Base-by-base conservation (phyloP, 192 early-diverging fungal genomes). In the Lobosporangium transversale region DNA sequence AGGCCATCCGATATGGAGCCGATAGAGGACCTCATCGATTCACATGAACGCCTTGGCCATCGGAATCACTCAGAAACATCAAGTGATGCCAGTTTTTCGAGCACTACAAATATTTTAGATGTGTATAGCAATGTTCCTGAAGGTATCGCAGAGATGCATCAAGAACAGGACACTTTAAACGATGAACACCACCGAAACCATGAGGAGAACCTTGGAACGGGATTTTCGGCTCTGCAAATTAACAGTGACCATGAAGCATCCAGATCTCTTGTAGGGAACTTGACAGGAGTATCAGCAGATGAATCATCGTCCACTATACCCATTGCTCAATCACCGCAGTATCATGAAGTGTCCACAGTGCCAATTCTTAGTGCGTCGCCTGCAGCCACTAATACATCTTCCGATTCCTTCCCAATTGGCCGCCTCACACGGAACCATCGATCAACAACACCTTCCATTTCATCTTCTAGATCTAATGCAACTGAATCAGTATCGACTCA, bases 331-430 rank as follows among this genome's bases (percentile, higher is more conserved):
- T 30, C 55, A 7, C 18, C 5, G n/a, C 33, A 53, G 3, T 45
- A 5, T 26, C 47, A 60, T 1, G 44, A 32, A 8, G 26, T 59
- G 23, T 52, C 63, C 1, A 51, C 52, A 12, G 58, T 70, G 0
- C 30, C 68, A 18, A n/a, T 70, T 23, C 45, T 50, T n/a, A 62
- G 29, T 26, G 56, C 62, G 10, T 75, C 57, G 24, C 63, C 62
- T 30, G 62, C 60, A 5, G 43, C 55, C 18, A 20, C n/a, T 15
- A 44, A 50, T 17, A n/a, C n/a, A n/a, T n/a, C n/a, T n/a, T 35
- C 27, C 10, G 65, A 67, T 32, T 65, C 58, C 5, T 76, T 76
- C 48, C 73, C 73, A 21, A 57, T 76, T 35, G 53, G 64, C 2
- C 73, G 73, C 12, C 59, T 76, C 3, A 62, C 73, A 12, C 29